A percentile compares a stretch with the other conserved stretches of the same genome.
Conservation (phyloP, 805 yeast species). For the Wickerhamiella spandovensis region DNA sequence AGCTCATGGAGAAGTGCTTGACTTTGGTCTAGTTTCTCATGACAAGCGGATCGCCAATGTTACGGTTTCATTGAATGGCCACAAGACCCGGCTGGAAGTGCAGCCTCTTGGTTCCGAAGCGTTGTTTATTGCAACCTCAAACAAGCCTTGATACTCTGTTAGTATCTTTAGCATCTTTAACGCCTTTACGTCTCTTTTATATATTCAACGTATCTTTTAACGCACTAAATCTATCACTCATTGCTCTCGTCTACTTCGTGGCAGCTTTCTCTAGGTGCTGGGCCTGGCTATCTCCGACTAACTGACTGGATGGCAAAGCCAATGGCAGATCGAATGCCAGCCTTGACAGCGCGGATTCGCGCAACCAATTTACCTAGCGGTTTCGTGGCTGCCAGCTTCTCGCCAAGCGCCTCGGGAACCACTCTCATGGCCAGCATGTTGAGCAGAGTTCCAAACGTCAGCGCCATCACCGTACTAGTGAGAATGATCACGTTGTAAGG, state of each 20-base stretch:
- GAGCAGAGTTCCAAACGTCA: slow-evolving; percentile 77
- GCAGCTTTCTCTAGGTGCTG: no score
- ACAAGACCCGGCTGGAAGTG: neutral
- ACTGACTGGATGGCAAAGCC: neutral
- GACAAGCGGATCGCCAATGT: neutral
- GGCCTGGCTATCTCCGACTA: no score
- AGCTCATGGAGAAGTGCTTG: neutral
- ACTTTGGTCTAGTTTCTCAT: neutral
- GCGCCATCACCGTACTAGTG: slow-evolving; percentile 85
- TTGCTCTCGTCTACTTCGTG: no score
- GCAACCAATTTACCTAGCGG: neutral
- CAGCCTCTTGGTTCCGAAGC: neutral
- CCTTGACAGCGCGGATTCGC: neutral
- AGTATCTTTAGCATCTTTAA: no score
- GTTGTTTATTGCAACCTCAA: neutral
- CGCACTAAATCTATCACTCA: no score
- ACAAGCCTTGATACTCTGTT: neutral
- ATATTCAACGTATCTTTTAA: no score
- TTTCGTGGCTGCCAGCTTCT: slow-evolving; percentile 1
- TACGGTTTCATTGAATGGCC: neutral
- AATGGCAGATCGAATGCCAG: neutral
- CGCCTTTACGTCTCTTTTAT: no score
- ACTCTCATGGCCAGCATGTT: slow-evolving; percentile 63
- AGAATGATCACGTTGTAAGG: slow-evolving; percentile 93
- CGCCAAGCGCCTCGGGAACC: slow-evolving; percentile 43